Conservation (phyloP, 768 basidiomycete species). For the Austroboletus festivus region DNA sequence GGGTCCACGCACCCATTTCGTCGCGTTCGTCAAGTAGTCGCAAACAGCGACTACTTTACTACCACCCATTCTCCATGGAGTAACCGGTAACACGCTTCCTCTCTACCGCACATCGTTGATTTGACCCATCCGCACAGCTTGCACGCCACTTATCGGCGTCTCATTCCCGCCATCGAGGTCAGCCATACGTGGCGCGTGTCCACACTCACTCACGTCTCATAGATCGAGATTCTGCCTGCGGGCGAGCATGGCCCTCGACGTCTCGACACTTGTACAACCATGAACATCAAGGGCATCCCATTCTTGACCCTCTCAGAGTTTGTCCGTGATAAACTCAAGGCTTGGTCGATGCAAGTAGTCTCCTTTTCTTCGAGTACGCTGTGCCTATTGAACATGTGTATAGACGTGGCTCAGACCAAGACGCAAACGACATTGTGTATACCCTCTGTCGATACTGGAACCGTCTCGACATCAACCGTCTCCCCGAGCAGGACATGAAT, state of each 20-base stretch:
- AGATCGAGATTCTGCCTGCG: slow-evolving; percentile 83
- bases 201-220: neutral
- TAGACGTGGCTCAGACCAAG: slow-evolving; percentile 67
- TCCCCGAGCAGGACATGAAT: slow-evolving; percentile 83
- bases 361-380: slow-evolving; percentile 3
- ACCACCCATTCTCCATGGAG: slow-evolving; percentile 81
- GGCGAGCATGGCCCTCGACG: slow-evolving; percentile 79
- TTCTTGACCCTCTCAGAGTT: slow-evolving; percentile 87
- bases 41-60: slow-evolving; percentile 61
- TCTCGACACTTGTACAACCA: slow-evolving; percentile 64
- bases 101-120: slow-evolving; percentile 8
- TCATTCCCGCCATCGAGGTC: slow-evolving; percentile 77
- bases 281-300: slow-evolving; percentile 66
- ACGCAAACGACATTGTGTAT: slow-evolving; percentile 76
- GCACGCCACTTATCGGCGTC: slow-evolving; percentile 69
- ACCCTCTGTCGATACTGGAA: slow-evolving; percentile 76
- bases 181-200: slow-evolving; percentile 13
- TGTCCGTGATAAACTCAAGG: slow-evolving; percentile 78
- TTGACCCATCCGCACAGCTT: slow-evolving; percentile 43
- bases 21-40: slow-evolving; percentile 72
- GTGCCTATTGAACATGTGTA: slow-evolving; percentile 13
- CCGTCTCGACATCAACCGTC: slow-evolving; percentile 79
- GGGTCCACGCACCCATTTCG: slow-evolving; percentile 74
- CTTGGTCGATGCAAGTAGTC: slow-evolving; percentile 69
- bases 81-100: slow-evolving; percentile 52